These are phyloP conservation scores for Kodamaea suecica DNA, from an alignment of 1,139 yeast genomes.

Conservation along the genomic window DNA sequence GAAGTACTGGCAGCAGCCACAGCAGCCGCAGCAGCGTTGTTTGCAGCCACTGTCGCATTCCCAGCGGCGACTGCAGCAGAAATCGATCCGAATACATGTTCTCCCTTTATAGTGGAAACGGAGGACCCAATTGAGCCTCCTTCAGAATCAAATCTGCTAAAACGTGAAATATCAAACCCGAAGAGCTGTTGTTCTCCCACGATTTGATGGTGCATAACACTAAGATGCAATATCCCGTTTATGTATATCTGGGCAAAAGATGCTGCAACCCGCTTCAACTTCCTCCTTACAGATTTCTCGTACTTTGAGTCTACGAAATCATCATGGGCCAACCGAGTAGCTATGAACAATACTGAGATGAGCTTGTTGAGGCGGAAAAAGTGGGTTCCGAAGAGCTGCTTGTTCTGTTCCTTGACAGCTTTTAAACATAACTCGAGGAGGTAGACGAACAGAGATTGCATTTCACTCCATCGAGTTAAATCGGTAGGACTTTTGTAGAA, in stretches of 20 bases:
- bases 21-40: not conserved
- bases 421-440: slow-evolving; percentile 46
- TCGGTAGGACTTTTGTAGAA: slow-evolving; percentile 60
- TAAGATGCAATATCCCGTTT: slow-evolving; percentile 53
- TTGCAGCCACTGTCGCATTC: not conserved
- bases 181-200: slow-evolving; percentile 22
- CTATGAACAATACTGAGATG: slow-evolving; percentile 46
- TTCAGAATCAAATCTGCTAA: slow-evolving; percentile 18
- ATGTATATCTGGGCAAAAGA: slow-evolving; percentile 59
- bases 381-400: slow-evolving; percentile 50
- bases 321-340: slow-evolving; percentile 50
- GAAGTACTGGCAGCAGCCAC: not conserved
- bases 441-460: slow-evolving; percentile 44
- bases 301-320: slow-evolving; percentile 46
- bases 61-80: not conserved
- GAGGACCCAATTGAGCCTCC: slow-evolving; percentile 1
- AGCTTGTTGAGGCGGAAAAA: slow-evolving; percentile 50
- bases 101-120: not conserved
- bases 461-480: slow-evolving; percentile 54
- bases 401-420: slow-evolving; percentile 48
- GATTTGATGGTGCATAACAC: slow-evolving; percentile 33
- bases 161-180: slow-evolving; percentile 30
- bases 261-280: slow-evolving; percentile 49
- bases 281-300: slow-evolving; percentile 44
- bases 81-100: not conserved